Conservation (phyloP, 805 yeast species). For the Yamadazyma phyllophila region DNA sequence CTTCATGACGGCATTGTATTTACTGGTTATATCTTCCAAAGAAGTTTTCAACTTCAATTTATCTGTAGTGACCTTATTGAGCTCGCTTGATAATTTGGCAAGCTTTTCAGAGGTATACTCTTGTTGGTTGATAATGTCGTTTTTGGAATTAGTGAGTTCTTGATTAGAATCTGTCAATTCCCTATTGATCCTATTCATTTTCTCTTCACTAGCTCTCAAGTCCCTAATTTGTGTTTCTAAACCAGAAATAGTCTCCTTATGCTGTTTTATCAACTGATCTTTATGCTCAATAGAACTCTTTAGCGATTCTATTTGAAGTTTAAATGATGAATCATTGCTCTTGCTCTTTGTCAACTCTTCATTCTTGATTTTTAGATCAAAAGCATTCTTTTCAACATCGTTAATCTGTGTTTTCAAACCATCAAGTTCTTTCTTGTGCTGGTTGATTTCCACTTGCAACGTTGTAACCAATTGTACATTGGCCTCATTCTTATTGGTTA, state of each 20-base stretch:
- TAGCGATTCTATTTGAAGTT: slow-evolving; percentile 48
- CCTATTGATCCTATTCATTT: background rate
- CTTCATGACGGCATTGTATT: slow-evolving; percentile 29
- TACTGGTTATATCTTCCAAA: slow-evolving; percentile 38
- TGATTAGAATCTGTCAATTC: slow-evolving; percentile 24
- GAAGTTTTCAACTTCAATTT: slow-evolving; percentile 40
- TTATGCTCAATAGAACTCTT: slow-evolving; percentile 45
- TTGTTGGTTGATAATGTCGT: slow-evolving; percentile 39
- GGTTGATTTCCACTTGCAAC: background rate
- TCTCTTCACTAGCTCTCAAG: slow-evolving; percentile 34
- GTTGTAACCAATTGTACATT: background rate
- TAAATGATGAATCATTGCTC: slow-evolving; percentile 43
- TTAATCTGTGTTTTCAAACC: background rate
- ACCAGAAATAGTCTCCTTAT: slow-evolving; percentile 32
- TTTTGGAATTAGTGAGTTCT: slow-evolving; percentile 36
- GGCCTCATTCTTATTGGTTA: background rate
- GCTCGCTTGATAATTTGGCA: slow-evolving; percentile 31
- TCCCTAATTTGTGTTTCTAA: slow-evolving; percentile 42
- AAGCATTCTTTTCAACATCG: slow-evolving; percentile 32
- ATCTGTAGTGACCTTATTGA: slow-evolving; percentile 41
- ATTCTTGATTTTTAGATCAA: slow-evolving; percentile 27
- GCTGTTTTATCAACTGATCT: slow-evolving; percentile 40
- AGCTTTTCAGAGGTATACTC: slow-evolving; percentile 35
- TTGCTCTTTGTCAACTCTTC: slow-evolving; percentile 28
- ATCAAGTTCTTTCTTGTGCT: background rate